These are phyloP conservation scores for Huiozyma naganishii DNA, from an alignment of 805 yeast species.

Conservation along the genomic window DNA sequence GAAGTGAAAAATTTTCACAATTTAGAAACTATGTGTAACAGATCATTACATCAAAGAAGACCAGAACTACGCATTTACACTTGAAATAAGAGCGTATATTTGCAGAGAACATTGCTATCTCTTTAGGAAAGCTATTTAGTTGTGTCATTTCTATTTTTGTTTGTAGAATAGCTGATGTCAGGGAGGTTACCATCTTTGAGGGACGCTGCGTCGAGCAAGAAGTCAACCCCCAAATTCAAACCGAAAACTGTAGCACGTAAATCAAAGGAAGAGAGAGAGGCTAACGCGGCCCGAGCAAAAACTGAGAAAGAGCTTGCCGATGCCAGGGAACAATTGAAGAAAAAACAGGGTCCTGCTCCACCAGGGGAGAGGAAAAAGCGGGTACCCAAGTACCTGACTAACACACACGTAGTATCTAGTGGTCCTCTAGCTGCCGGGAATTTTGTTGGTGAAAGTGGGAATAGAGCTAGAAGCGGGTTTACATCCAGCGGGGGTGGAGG, in stretches of 20 bases:
- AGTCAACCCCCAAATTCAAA: slow-evolving; percentile 60
- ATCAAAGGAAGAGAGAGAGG: slow-evolving; percentile 73
- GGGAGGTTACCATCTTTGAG: slow-evolving; percentile 28
- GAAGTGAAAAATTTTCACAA: no score
- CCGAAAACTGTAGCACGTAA: slow-evolving; percentile 84
- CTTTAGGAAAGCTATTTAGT: no score
- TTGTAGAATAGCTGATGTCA: slow-evolving; percentile 5
- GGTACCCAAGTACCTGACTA: slow-evolving; percentile 22
- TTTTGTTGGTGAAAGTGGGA: slow-evolving; percentile 22
- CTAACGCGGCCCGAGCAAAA: slow-evolving; percentile 52
- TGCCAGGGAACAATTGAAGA: slow-evolving; percentile 3
- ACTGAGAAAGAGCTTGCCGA: slow-evolving; percentile 9
- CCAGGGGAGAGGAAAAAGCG: slow-evolving; percentile 15
- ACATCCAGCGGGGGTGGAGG: slow-evolving; percentile 6
- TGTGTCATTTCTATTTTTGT: no score
- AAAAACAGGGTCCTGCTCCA: slow-evolving; percentile 6
- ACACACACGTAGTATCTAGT: slow-evolving; percentile 54
- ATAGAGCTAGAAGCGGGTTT: slow-evolving; percentile 8
- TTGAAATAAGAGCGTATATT: no score
- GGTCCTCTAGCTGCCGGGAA: slow-evolving; percentile 66
- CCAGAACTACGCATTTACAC: no score
- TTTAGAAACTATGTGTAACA: no score
- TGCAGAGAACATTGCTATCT: no score
- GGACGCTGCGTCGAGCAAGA: slow-evolving; percentile 6
- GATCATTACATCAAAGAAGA: no score